Evolutionary conservation across 352 stramenopile genomes (phyloP).

Genomic region (Thraustochytrium sp.): DNA sequence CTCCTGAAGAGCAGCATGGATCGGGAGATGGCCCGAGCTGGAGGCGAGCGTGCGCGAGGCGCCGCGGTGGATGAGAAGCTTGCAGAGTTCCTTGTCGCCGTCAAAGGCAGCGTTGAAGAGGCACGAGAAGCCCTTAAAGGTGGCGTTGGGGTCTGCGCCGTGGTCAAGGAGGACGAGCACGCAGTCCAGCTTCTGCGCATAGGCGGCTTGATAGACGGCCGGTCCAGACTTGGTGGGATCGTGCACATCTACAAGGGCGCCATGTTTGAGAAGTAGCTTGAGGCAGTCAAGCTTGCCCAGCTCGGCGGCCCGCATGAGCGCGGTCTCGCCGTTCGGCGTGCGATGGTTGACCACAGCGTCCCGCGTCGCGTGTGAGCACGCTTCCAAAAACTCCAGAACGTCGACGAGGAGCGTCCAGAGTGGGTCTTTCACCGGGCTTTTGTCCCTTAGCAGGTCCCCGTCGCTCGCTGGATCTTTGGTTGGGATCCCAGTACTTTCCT

Average conservation of each 20-base stretch:
- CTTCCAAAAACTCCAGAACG: background rate
- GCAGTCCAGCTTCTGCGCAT: conserved; percentile 37
- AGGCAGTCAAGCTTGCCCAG: background rate
- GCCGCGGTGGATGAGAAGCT: background rate
- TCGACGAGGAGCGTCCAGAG: background rate
- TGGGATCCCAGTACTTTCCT: no score
- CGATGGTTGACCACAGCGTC: background rate
- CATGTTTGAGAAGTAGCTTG: background rate
- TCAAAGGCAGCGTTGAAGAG: conserved; percentile 35
- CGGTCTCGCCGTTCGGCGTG: background rate
- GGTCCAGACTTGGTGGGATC: background rate
- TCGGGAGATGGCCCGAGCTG: background rate
- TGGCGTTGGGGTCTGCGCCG: conserved; percentile 13
- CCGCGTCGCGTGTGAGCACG: background rate
- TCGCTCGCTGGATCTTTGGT: no score
- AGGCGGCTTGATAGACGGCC: conserved; percentile 10
- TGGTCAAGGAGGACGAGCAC: background rate
- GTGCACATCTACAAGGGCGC: background rate
- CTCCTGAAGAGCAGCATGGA: background rate
- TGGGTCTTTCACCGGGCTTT: no score
- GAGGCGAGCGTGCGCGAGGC: background rate
- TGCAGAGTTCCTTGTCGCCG: conserved; percentile 12
- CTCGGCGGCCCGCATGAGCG: background rate
- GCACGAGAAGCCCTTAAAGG: conserved; percentile 3
- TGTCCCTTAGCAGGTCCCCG: no score